Evolutionary conservation across 306 rosid species (phyloP).

Genomic region (Lupinus albus): DNA sequence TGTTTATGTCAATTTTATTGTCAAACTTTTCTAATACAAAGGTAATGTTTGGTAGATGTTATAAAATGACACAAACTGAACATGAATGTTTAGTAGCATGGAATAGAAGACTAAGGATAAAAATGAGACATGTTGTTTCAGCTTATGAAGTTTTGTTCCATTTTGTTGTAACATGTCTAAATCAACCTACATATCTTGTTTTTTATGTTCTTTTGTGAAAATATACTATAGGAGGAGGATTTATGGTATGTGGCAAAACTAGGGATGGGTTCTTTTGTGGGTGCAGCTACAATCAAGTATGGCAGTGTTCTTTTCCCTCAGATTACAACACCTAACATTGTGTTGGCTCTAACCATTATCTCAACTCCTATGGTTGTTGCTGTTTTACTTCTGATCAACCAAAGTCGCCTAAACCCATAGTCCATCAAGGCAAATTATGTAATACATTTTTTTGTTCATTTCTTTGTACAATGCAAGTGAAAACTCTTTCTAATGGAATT

Average conservation of each 20-base stretch:
- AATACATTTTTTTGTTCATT: not conserved
- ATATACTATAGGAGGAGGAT: constrained; percentile 59
- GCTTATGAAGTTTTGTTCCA: too few species aligned
- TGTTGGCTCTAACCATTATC: constrained; percentile 61
- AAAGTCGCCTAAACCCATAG: constrained; percentile 42
- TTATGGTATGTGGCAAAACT: constrained; percentile 58
- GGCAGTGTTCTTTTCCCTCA: constrained; percentile 71
- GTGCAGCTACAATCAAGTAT: constrained; percentile 67
- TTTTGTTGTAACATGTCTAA: too few species aligned
- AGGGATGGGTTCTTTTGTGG: constrained; percentile 57
- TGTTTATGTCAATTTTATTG: not conserved
- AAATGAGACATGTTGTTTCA: too few species aligned
- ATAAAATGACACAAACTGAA: too few species aligned
- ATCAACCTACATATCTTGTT: not conserved
- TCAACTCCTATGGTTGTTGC: constrained; percentile 59
- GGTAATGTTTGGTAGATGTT: too few species aligned
- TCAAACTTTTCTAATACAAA: not conserved
- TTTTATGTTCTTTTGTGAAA: not conserved
- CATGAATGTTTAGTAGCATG: too few species aligned
- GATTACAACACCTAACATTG: constrained; percentile 75
- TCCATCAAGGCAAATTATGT: not conserved
- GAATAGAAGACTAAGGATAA: too few species aligned
- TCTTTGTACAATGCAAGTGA: not conserved
- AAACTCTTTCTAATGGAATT: not conserved
- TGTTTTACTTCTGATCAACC: constrained; percentile 63